Base-by-base conservation (phyloP, 2,329 filamentous ascomycete genomes). In the Fusarium chuoi region DNA sequence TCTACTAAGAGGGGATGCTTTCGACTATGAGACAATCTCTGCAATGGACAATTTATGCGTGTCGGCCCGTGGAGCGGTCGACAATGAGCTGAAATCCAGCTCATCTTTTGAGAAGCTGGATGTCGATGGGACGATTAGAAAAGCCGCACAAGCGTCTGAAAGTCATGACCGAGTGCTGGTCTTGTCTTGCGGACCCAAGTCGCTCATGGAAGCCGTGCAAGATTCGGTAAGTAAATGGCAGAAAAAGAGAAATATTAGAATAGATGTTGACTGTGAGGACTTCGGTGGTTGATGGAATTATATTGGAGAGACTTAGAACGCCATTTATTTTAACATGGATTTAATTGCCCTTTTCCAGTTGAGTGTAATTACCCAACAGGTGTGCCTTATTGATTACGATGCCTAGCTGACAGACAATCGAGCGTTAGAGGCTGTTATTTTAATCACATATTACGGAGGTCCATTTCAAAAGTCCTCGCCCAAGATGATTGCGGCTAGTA, bases 251-350 rank as follows among this genome's bases (percentile, higher is more conserved):
- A 33, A 39, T 4, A 11, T 41, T 18, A 42, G 20, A 24, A 44
- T 64, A 51, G 61, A 59, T 14, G 15, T 64, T 9, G 44, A 64
- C 7, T 44, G 12, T 12, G 54, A 64, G 12, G 61, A 51, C 24
- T 64, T 64, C 17, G 18, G 11, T 18, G 12, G 33, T 13, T 64
- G 24, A 35, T 42, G 14, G 12, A n/a, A 30, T 18, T 12, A 30
- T 2, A 41, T 33, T 7, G 4, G 0, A 46, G 17, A 46, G 7
- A 35, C 2, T 10, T 17, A 7, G 5, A 35, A 7, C 2, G 6
- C 3, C 20, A 7, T 15, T 15, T 5, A 20, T 20, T 18, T 6
- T 26, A 3, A 45, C 11, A 2, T 20, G 2, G 24, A 4, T 26
- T 4, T 9, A 9, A 4, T 20, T 45, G 2, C 7, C 11, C 7